Evolutionary conservation across 768 basidiomycete genomes (phyloP), one percentile per base, ranked within the genome.

Genomic region (Inosperma sp.): DNA sequence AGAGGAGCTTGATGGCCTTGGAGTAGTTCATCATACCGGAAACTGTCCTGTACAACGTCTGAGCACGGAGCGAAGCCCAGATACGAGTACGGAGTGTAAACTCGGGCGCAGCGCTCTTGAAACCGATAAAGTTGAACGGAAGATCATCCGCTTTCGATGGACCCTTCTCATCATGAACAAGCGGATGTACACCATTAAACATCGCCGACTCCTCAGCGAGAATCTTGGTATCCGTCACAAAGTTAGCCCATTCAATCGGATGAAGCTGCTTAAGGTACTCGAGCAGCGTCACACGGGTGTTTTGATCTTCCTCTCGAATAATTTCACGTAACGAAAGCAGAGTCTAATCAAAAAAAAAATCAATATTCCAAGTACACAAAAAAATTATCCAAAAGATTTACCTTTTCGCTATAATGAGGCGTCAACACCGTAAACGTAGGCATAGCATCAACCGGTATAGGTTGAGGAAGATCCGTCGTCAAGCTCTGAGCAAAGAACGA

Each of bases 11-110:
- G 82, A 99, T 98, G 10, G 96, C 96, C 74, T 99, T 99, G 58
- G 90, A 84, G 68, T 99, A 98, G 73, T 99, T 99, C 96, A 98
- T 98, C 91, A 99, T 97, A 45, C 96, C 96, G 29, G 96, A 97
- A 14, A 99, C 95, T 12, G 96, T 99, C 57, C 96, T 84, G 66
- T 99, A 98, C 16, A 99, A 81, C 2, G 96, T 99, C 74, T 99
- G 96, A 14, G 96, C 96, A 48, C 96, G 91, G 7, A 99, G 81
- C 5, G 95, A 97, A 7, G 96, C 94, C 96, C 96, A 99, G 62
- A 99, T 99, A 65, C 96, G 86, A 7, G 96, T 99, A 53, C 96
- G 93, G 12, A 99, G 80, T 2, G 96, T 99, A 67, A 94, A 99
- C 68, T 99, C 96, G 3, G 95, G 96, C 3, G 94, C 92, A 16